Base-by-base conservation (phyloP, 345 rosid species). In the Sonneratia caseolaris region DNA sequence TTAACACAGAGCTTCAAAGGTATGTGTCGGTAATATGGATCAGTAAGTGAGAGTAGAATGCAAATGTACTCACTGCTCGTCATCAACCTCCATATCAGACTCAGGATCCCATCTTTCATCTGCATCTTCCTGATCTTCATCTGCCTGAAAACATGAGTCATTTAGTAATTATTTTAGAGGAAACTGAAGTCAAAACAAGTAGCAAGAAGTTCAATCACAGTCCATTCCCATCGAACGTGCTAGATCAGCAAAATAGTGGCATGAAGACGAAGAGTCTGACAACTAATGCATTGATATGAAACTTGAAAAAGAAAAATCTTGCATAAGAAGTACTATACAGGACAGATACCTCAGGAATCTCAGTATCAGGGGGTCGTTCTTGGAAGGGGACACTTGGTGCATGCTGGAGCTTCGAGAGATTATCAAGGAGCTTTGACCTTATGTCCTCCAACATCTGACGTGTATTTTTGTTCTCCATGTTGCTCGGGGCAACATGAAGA, bases 361-460 rank as follows among this genome's bases (percentile, higher is more conserved):
- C 90, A 37, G 97, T 84, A 70, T 90, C 93, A 68, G 97, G 97
- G 42, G 84, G 90, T 70, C 93, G 84, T 81, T 92, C 99, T 80
- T 87, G 96, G 80, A 95, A 95, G 66, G 81, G 97, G 49, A 92
- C 91, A 80, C 99, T 90, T 64, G 99, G 97, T 70, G 99, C 99
- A 89, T 95, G 99, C 83, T 84, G 93, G 77, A 95, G 96, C 82
- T 74, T 95, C 62, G 97, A 86, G 77, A 95, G 96, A 82, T 95
- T 77, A 6, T 90, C 96, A 43, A 95, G 97, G 75, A 95, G 92
- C 80, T 88, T 89, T 37, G 76, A 78, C 53, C 87, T 86, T 83
- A 92, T 95, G 13, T 90, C 96, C 66, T 95, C 97, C 42, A 95
- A 90, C 73, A 85, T 72, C 68, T 80, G 92, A 24, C 83, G 89